phyloP scores from a whole-genome alignment of 2,329 filamentous ascomycete genomes.

The Eutypella sp. region DNA sequence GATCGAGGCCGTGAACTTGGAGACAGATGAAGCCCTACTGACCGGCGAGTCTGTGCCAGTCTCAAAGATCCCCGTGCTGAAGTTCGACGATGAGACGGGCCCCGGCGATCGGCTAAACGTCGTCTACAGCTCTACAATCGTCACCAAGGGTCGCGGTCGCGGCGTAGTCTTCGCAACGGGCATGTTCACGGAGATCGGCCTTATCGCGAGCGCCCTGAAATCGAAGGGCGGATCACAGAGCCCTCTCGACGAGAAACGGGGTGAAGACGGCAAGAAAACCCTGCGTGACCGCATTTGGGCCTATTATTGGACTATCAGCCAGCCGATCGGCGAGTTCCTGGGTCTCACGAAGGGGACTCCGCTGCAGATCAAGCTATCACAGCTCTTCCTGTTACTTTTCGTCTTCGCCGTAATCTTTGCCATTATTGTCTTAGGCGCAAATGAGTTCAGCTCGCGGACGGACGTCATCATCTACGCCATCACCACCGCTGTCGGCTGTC shows the following conservation, averaged over 20 bases:
- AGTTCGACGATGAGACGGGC: constrained; percentile 48
- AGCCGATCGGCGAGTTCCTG: constrained; percentile 58
- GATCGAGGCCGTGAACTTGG: constrained; percentile 49
- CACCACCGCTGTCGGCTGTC: constrained; percentile 54
- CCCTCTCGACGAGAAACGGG: constrained; percentile 47
- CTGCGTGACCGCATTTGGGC: constrained; percentile 48
- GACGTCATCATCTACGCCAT: constrained; percentile 62
- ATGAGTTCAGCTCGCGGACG: constrained; percentile 49
- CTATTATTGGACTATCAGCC: constrained; percentile 45
- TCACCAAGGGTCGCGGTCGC: constrained; percentile 56
- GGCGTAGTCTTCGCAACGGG: constrained; percentile 58
- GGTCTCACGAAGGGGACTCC: constrained; percentile 67
- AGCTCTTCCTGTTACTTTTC: constrained; percentile 62
- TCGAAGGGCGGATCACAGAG: constrained; percentile 48
- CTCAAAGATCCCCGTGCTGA: constrained; percentile 43
- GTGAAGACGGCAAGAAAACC: constrained; percentile 46
- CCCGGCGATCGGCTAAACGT: constrained; percentile 60
- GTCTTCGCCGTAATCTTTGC: constrained; percentile 62
- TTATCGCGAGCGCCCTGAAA: constrained; percentile 57
- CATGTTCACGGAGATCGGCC: constrained; percentile 59
- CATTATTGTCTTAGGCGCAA: constrained; percentile 63
- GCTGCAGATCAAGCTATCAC: constrained; percentile 64
- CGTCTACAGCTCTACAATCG: constrained; percentile 56
- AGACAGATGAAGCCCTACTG: constrained; percentile 57
- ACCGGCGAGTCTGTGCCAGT: constrained; percentile 61